Evolutionary conservation across 148 eudicot species (phyloP), one percentile per base, ranked within the genome.

Genomic region (Arctostaphylos glauca): DNA sequence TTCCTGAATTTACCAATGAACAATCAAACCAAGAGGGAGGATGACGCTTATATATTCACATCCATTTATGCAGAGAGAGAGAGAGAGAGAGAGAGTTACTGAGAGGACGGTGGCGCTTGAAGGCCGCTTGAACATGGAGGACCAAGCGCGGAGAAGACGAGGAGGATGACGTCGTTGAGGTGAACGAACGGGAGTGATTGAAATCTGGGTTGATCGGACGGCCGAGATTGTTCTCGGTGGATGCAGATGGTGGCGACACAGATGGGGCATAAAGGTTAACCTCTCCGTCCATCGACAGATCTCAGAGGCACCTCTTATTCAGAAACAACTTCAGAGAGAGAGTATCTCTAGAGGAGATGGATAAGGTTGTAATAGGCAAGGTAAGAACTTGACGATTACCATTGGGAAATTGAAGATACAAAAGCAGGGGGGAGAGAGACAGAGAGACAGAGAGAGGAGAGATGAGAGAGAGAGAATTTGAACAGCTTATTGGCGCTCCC

Each of bases 61-160:
- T 18, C 5, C 18, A 16, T 6, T 5, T 13, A 58, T 13, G 56
- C 3, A 16, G n/a, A 38, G 18, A 72, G 54, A 76, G 18, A n/a
- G 48, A n/a, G n/a, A n/a, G n/a, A 81, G 55, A 50, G 60, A 76
- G 78, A 68, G 64, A 21, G 2, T 66, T 88, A 94, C 98, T 92
- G 46, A 89, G 62, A 94, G n/a, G n/a, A n/a, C n/a, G n/a, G n/a
- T n/a, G n/a, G n/a, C n/a, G n/a, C n/a, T n/a, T n/a, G n/a, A n/a
- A 92, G 83, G 96, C 96, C 15, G 97, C 98, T 84, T 92, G 93
- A 81, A 94, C 90, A 88, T 89, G 59, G 46, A 96, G 95, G 83
- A 93, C 86, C 77, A 94, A 85, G 67, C 86, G 93, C 2, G 91
- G 85, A 14, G 94, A 90, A 49, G 92, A 80, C 3, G 93, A 85